These are phyloP conservation scores for Haplosporangium sp. DNA, from an alignment of 371 early-diverging fungal species.

Conservation along the genomic window DNA sequence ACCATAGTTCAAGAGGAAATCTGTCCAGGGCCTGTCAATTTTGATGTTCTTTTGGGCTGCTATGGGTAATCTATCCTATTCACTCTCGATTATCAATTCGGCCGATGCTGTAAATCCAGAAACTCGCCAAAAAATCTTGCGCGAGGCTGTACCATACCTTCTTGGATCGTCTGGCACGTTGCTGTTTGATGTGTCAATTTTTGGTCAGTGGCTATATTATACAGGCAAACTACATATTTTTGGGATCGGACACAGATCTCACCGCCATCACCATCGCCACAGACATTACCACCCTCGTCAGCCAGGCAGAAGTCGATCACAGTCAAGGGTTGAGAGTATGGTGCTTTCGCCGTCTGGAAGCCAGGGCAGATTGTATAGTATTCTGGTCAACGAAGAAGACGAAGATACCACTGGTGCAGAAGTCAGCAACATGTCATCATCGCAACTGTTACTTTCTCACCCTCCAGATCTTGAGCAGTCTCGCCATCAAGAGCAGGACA, in stretches of 20 bases:
- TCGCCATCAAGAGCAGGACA: background rate
- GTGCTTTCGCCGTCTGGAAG: constrained; percentile 41
- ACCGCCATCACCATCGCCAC: constrained; percentile 26
- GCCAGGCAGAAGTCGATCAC: constrained; percentile 8
- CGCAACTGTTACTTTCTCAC: background rate
- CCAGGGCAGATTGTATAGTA: constrained; percentile 35
- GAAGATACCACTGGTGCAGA: background rate
- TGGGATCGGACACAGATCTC: constrained; percentile 5
- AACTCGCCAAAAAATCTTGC: constrained; percentile 57
- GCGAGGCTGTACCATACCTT: constrained; percentile 74
- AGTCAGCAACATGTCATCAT: background rate
- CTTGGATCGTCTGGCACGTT: constrained; percentile 77
- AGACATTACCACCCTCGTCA: constrained; percentile 22
- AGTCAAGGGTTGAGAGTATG: constrained; percentile 41
- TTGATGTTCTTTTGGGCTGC: constrained; percentile 79
- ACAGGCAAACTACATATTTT: constrained; percentile 25
- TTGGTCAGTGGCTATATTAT: constrained; percentile 64
- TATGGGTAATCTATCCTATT: constrained; percentile 78
- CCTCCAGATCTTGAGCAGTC: background rate
- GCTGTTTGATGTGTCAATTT: constrained; percentile 73
- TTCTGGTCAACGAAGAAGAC: constrained; percentile 41
- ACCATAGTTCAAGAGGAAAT: constrained; percentile 59
- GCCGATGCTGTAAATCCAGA: constrained; percentile 59
- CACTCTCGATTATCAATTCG: constrained; percentile 68
- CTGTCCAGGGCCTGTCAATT: constrained; percentile 76